Base-by-base conservation (phyloP, 805 yeast species). In the Torulaspora microellipsoides region DNA sequence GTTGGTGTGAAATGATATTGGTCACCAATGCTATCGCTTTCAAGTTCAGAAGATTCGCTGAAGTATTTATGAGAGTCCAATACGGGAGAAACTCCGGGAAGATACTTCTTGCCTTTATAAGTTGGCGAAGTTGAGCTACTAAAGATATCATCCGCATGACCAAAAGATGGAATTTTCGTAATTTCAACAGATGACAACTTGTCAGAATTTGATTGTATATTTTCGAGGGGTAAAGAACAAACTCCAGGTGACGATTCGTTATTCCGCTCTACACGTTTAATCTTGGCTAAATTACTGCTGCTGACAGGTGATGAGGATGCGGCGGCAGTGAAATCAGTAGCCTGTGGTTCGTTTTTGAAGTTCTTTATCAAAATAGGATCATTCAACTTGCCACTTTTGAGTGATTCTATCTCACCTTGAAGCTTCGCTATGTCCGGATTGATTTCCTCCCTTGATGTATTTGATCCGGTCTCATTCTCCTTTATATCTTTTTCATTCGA, bases 361-460 rank as follows among this genome's bases (percentile, higher is more conserved):
- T 34, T 42, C 25, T 43, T 47, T 8, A 32, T 41, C n/a, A 28
- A 7, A 9, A 40, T 36, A 11, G 42, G 46, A 9, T 43, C 50
- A 12, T 38, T 33, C 12, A 40, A 28, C 25, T 40, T 35, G 10
- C 34, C 45, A 8, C 34, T 42, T 30, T 38, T 47, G 30, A 47
- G 25, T 17, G 39, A 34, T 28, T 45, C 50, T 11, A 47, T 34
- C 38, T 47, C 50, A 11, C 40, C 44, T 15, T 30, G 44, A n/a
- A 46, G 27, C 28, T 31, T 42, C 9, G 38, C 27, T 33, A 31
- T 40, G 12, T 40, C 47, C 20, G n/a, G 15, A 14, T 23, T 4
- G 7, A 20, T 8, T 4, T 20, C 25, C 25, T 20, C 25, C 25
- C 8, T 20, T 20, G 25, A 20, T 7, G 8, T 20, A 7, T 8